A percentile compares a stretch with the other conserved stretches of the same genome.
These are phyloP conservation scores for Articulospora tetracladia DNA, from an alignment of 495 filamentous ascomycete genomes.

Conservation along the genomic window DNA sequence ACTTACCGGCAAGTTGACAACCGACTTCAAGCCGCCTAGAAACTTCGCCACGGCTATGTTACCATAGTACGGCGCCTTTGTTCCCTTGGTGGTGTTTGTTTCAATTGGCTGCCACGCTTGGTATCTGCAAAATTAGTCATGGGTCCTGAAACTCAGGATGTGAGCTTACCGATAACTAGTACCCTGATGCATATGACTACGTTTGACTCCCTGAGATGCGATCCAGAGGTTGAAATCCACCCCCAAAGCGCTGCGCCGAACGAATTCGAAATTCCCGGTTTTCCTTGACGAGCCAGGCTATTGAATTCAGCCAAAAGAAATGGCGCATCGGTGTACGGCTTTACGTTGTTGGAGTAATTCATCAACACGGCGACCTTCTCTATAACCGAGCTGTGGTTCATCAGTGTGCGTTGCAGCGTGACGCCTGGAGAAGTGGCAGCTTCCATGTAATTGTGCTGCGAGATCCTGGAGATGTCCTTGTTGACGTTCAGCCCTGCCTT, in stretches of 20 bases:
- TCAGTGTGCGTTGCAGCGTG: slow-evolving; percentile 58
- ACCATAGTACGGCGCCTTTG: slow-evolving; percentile 66
- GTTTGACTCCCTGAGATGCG: slow-evolving; percentile 51
- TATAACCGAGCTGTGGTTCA: slow-evolving; percentile 61
- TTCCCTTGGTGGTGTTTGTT: slow-evolving; percentile 51
- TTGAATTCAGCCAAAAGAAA: slow-evolving; percentile 67
- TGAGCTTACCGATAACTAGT: slow-evolving; percentile 47
- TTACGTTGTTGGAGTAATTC: slow-evolving; percentile 31
- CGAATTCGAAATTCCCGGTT: slow-evolving; percentile 58
- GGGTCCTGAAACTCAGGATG: not conserved
- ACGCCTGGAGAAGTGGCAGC: slow-evolving; percentile 59
- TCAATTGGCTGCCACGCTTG: slow-evolving; percentile 55
- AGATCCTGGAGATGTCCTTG: slow-evolving; percentile 49
- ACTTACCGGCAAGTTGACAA: slow-evolving; percentile 41
- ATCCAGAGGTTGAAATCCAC: slow-evolving; percentile 62
- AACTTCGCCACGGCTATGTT: slow-evolving; percentile 56
- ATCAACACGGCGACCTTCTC: slow-evolving; percentile 34
- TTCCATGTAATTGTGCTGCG: slow-evolving; percentile 67
- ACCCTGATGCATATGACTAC: slow-evolving; percentile 65
- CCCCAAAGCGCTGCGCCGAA: slow-evolving; percentile 72
- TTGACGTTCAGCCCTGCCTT: slow-evolving; percentile 46
- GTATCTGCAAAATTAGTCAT: slow-evolving; percentile 25
- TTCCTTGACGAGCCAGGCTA: slow-evolving; percentile 61
- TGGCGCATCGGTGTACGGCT: slow-evolving; percentile 37
- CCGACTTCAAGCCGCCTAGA: slow-evolving; percentile 40